Evolutionary conservation across 345 rosid genomes (phyloP), one percentile per base, ranked within the genome.

Genomic region (Eucalyptus guilfoylei): DNA sequence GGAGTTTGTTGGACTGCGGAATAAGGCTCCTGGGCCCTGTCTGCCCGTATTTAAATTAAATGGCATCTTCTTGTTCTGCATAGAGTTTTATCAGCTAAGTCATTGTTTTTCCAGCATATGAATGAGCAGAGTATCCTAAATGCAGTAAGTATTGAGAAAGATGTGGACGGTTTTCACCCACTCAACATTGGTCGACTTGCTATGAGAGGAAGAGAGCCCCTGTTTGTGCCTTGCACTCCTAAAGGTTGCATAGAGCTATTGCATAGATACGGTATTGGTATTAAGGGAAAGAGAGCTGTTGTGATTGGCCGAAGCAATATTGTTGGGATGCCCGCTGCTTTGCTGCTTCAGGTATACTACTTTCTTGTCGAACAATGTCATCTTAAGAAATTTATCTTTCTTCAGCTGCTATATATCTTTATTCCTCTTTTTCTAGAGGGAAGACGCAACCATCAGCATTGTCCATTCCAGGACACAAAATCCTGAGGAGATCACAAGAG

Each of bases 281-380:
- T 97, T 90, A 96, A 96, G 93, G 99, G 99, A 54, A 95, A 96
- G 92, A 94, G 93, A 86, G 99, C 98, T 9, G 99, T 94, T 86
- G 97, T 97, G 87, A 94, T 96, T 80, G 99, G 99, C 64, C 93
- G 99, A 88, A 96, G 99, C 93, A 97, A 97, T 92, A 96, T 97
- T 62, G 99, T 97, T 67, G 99, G 99, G 87, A 95, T 96, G 98
- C 98, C 99, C 13, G 97, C 96, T 91, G 97, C 99, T 89, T 72
- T 97, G 54, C 91, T 97, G 90, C 95, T 96, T 45, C 99, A 95
- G 90, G 99, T 96, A 93, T 90, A 87, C 30, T 44, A 10, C 40
- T 88, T 60, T 87, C 86, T 28, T 86, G 85, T 80, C 28, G 3
- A 34, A 55, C 49, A 69, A 64, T 30, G 45, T 81, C 34, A 89